Percentiles rank a stretch among this genome's conserved stretches.
Conservation (phyloP, 768 basidiomycete genomes). For the Fomitopsis pulvina region DNA sequence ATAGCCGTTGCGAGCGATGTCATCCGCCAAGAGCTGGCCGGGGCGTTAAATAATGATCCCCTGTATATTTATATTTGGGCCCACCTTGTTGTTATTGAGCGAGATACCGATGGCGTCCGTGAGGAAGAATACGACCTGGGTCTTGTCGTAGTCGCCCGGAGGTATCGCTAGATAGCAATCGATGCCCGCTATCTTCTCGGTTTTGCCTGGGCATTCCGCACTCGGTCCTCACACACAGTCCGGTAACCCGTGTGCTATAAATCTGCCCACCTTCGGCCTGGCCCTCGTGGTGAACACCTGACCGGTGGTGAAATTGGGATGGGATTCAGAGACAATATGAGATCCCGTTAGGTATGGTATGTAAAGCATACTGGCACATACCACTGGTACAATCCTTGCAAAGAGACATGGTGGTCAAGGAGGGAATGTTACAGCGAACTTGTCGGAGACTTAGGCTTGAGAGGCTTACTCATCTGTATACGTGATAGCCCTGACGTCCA, state of each 20-base stretch:
- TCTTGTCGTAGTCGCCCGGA: conserved; percentile 29
- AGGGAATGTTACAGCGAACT: too few species aligned
- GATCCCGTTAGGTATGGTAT: background rate
- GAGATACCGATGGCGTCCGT: conserved; percentile 31
- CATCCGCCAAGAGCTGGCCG: conserved; percentile 24
- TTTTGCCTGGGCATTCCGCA: conserved; percentile 21
- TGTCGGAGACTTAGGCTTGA: too few species aligned
- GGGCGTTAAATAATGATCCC: background rate
- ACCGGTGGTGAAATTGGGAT: background rate
- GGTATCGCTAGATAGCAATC: conserved; percentile 37
- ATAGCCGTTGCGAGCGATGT: conserved; percentile 27
- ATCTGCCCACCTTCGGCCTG: conserved; percentile 26
- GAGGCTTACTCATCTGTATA: too few species aligned
- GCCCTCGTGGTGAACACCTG: conserved; percentile 31
- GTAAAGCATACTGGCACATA: conserved; percentile 16
- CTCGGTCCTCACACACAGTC: background rate
- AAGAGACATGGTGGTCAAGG: conserved; percentile 45
- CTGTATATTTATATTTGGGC: background rate
- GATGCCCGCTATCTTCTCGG: conserved; percentile 29
- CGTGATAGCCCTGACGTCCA: too few species aligned
- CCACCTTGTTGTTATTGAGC: conserved; percentile 27
- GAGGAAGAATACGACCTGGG: conserved; percentile 36
- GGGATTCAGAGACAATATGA: background rate
- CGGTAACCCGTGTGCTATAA: background rate
- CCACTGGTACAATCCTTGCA: conserved; percentile 53